phyloP scores from a whole-genome alignment of 139 green algal genomes.

The Micromonas commoda region DNA sequence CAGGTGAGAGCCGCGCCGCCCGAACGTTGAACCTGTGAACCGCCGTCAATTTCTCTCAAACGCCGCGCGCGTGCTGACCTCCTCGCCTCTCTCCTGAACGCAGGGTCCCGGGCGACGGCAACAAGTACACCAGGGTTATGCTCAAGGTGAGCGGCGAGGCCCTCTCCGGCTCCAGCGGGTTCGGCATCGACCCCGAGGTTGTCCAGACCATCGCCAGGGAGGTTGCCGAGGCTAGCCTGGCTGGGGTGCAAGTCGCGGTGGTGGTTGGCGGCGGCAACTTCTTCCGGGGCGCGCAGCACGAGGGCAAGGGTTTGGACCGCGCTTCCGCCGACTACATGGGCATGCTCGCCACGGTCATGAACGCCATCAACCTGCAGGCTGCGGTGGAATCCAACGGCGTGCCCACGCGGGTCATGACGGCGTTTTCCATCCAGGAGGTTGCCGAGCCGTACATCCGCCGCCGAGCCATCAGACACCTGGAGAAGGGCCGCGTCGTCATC shows the following conservation, averaged over 20 bases:
- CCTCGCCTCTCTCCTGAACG: no score
- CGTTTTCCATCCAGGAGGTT: conserved; percentile 91
- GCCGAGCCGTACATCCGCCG: conserved; percentile 96
- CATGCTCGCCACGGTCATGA: conserved; percentile 99
- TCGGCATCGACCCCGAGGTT: conserved; percentile 82
- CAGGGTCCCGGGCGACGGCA: no score
- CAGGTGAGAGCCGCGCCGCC: no score
- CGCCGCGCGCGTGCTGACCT: not conserved
- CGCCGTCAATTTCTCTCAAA: no score
- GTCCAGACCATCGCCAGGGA: conserved; percentile 75
- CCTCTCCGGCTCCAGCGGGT: conserved; percentile 63
- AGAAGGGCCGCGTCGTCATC: conserved; percentile 90
- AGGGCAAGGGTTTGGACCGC: conserved; percentile 76
- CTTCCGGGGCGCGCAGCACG: conserved; percentile 74
- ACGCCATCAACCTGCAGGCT: conserved; percentile 78
- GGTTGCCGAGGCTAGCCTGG: conserved; percentile 53
- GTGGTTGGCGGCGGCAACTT: conserved; percentile 97
- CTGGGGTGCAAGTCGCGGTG: conserved; percentile 70
- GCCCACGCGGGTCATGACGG: conserved; percentile 76
- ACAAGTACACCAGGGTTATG: conserved; percentile 58
- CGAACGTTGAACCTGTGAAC: no score
- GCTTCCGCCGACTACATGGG: conserved; percentile 91
- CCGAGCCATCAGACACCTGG: conserved; percentile 85
- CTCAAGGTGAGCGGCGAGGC: conserved; percentile 91
- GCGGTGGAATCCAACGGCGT: conserved; percentile 63